Percentiles rank a stretch among this genome's conserved stretches.
These are phyloP conservation scores for Uncinocarpus reesii DNA, from an alignment of 2,329 filamentous ascomycete genomes.

Conservation along the genomic window DNA sequence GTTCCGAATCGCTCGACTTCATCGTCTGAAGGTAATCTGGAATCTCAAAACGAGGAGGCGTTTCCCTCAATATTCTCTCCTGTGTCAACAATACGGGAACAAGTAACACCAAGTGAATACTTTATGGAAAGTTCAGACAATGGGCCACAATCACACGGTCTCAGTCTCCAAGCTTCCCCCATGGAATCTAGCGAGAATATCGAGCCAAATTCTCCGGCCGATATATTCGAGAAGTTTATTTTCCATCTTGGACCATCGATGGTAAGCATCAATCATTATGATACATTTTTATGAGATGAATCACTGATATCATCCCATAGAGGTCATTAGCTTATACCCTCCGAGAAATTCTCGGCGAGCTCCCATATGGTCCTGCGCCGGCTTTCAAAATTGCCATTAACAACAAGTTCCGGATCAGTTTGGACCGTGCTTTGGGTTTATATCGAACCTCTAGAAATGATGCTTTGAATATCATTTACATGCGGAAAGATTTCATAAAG, in stretches of 20 bases:
- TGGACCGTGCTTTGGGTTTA: conserved; percentile 67
- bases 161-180: not conserved
- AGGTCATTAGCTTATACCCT: conserved; percentile 90
- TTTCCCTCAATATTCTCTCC: conserved; percentile 14
- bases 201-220: conserved; percentile 46
- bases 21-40: conserved; percentile 16
- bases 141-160: not conserved
- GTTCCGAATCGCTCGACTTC: conserved; percentile 5
- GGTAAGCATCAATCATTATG: conserved; percentile 29
- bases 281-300: conserved; percentile 17
- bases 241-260: conserved; percentile 80
- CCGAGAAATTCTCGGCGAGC: conserved; percentile 75
- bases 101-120: not conserved
- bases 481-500: conserved; percentile 61
- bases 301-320: conserved; percentile 24
- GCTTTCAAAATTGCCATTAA: conserved; percentile 63
- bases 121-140: not conserved
- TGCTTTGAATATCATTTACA: conserved; percentile 71
- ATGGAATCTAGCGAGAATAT: conserved; percentile 11
- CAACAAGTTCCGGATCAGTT: conserved; percentile 66
- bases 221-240: conserved; percentile 90
- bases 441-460: conserved; percentile 66
- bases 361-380: conserved; percentile 64
- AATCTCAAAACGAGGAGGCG: not conserved
- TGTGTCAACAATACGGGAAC: not conserved